Conservation (phyloP, 139 green algal genomes). For the Gonium pectorale region DNA sequence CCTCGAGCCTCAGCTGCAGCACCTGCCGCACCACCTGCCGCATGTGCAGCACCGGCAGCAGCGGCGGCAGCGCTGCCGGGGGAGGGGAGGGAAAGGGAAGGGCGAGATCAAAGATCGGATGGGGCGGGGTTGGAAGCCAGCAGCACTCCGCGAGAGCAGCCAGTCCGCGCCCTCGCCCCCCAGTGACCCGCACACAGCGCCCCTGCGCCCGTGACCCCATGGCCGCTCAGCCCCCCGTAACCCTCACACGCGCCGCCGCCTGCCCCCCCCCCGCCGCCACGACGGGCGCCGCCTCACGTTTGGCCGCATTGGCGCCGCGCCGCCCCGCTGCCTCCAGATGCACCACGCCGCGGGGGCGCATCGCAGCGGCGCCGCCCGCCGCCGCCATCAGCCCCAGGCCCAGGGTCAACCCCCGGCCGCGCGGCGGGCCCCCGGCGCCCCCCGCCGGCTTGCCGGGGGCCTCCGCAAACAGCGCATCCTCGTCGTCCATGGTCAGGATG, state of each 20-base stretch:
- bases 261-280: too few relatives aligned
- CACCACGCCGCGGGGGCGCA: not conserved
- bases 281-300: not conserved
- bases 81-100: not conserved
- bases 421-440: not conserved
- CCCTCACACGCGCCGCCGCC: too few relatives aligned
- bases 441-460: not conserved
- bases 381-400: not conserved
- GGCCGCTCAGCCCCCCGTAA: too few relatives aligned
- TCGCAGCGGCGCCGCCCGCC: not conserved
- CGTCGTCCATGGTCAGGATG: constrained; percentile 18
- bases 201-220: too few relatives aligned
- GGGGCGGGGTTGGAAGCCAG: too few relatives aligned
- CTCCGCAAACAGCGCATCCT: not conserved
- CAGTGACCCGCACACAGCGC: too few relatives aligned
- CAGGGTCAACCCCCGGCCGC: not conserved
- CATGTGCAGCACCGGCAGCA: constrained; percentile 25
- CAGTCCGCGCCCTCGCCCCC: too few relatives aligned
- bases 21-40: constrained; percentile 19
- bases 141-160: too few relatives aligned
- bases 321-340: not conserved
- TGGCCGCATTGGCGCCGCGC: not conserved
- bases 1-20: not conserved
- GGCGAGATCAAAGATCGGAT: not conserved
- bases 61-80: constrained; percentile 28